Percentiles rank a stretch among this genome's conserved stretches.
Evolutionary conservation across 2,329 filamentous ascomycete genomes (phyloP).

Genomic region (Neonectria magnoliae): DNA sequence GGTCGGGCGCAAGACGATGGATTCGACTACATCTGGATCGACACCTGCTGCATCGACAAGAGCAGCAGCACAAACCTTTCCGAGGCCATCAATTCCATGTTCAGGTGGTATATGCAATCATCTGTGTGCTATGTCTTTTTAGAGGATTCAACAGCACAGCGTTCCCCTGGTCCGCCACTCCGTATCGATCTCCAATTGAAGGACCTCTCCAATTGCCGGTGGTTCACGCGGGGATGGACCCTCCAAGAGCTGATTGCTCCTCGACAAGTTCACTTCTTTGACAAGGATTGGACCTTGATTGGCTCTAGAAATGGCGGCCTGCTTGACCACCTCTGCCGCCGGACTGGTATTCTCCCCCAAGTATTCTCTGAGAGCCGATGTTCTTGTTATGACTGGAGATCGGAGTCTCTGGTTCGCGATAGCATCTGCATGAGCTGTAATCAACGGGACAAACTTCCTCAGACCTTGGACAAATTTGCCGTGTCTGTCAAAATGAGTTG

Average conservation of each 20-base stretch:
- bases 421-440: constrained; percentile 30
- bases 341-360: constrained; percentile 32
- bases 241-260: constrained; percentile 47
- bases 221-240: constrained; percentile 41
- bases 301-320: constrained; percentile 38
- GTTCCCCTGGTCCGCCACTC: neutral
- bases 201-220: constrained; percentile 32
- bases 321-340: constrained; percentile 25
- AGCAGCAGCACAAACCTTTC: constrained; percentile 40
- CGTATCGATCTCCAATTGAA: neutral
- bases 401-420: constrained; percentile 18
- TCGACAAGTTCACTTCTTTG: constrained; percentile 41
- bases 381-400: constrained; percentile 17
- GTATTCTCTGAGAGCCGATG: constrained; percentile 35
- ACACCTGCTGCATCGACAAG: constrained; percentile 46
- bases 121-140: constrained; percentile 41
- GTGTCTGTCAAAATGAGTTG: constrained; percentile 43
- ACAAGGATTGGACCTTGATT: constrained; percentile 39
- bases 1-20: constrained; percentile 24
- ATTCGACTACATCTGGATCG: constrained; percentile 39
- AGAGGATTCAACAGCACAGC: constrained; percentile 26
- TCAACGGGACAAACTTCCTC: constrained; percentile 27
- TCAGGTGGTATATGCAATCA: constrained; percentile 41
- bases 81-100: constrained; percentile 45
- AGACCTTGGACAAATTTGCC: constrained; percentile 35